A percentile compares a stretch with the other conserved stretches of the same genome.
Evolutionary conservation across 2,329 filamentous ascomycete species (phyloP).

Genomic region (Colletotrichum cereale): DNA sequence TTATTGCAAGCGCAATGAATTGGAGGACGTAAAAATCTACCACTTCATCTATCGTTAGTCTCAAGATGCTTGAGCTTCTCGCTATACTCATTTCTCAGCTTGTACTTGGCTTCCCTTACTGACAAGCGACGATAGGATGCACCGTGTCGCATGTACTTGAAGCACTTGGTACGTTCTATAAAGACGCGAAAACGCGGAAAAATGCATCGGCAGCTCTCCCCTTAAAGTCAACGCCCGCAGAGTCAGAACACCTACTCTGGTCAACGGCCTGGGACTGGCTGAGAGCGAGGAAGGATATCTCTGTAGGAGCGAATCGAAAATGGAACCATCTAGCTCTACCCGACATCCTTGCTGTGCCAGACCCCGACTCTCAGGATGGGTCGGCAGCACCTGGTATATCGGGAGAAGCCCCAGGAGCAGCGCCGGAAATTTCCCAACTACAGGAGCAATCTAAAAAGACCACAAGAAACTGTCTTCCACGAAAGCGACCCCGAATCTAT

Average conservation of each 20-base stretch:
- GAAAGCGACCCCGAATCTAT: constrained; percentile 53
- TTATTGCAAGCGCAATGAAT: neutral
- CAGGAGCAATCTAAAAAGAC: neutral
- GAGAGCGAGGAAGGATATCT: constrained; percentile 42
- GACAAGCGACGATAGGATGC: constrained; percentile 32
- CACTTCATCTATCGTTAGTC: neutral
- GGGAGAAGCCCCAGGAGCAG: neutral
- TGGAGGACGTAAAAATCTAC: neutral
- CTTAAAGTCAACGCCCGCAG: neutral
- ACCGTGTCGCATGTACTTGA: constrained; percentile 37
- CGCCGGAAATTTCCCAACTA: neutral
- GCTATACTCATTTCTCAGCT: neutral
- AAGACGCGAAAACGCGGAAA: constrained; percentile 7
- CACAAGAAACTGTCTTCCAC: neutral
- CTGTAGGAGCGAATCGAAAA: constrained; percentile 40
- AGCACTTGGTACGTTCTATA: constrained; percentile 30
- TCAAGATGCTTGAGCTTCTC: neutral
- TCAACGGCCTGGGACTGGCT: constrained; percentile 44
- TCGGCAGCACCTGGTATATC: neutral
- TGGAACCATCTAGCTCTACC: constrained; percentile 42
- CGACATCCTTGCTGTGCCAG: constrained; percentile 39
- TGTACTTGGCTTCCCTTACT: constrained; percentile 14
- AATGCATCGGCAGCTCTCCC: constrained; percentile 5
- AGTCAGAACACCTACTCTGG: constrained; percentile 32
- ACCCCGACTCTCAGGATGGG: constrained; percentile 24